Conservation (phyloP, 1,139 yeast species). For the Suhomyces wounanorum region DNA sequence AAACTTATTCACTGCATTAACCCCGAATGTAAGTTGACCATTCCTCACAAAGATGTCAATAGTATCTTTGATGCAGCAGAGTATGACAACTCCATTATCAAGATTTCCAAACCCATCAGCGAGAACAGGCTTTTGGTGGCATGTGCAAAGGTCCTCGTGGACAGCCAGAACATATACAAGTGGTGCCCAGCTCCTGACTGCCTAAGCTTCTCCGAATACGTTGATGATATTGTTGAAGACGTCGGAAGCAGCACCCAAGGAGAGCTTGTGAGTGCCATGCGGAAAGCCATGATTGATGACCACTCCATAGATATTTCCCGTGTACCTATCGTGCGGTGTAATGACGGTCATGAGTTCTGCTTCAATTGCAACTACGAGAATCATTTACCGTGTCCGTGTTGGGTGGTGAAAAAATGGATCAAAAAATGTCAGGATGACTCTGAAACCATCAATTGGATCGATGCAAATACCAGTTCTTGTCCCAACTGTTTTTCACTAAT, state of each 20-base stretch:
- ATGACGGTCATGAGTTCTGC: slow-evolving; percentile 72
- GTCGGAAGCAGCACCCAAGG: background rate
- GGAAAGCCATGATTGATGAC: slow-evolving; percentile 13
- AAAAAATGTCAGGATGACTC: slow-evolving; percentile 83
- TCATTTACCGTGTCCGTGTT: slow-evolving; percentile 85
- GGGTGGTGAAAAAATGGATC: slow-evolving; percentile 70
- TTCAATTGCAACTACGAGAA: slow-evolving; percentile 74
- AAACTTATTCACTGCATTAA: slow-evolving; percentile 70
- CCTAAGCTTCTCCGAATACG: slow-evolving; percentile 46
- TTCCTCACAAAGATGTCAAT: slow-evolving; percentile 36
- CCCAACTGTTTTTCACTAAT: slow-evolving; percentile 62
- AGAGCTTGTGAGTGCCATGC: slow-evolving; percentile 17
- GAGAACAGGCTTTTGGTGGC: slow-evolving; percentile 22
- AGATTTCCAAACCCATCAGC: slow-evolving; percentile 12
- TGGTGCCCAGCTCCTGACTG: slow-evolving; percentile 95
- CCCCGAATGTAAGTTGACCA: slow-evolving; percentile 33
- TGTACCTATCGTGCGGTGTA: slow-evolving; percentile 57
- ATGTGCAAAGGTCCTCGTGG: slow-evolving; percentile 53
- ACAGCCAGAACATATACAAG: slow-evolving; percentile 47
- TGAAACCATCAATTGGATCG: slow-evolving; percentile 87
- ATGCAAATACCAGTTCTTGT: slow-evolving; percentile 84
- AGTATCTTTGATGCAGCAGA: slow-evolving; percentile 17
- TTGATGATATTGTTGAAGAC: slow-evolving; percentile 35
- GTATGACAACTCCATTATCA: slow-evolving; percentile 10
- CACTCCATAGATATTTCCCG: slow-evolving; percentile 17